Evolutionary conservation across 345 rosid species (phyloP), one percentile per base, ranked within the genome.

Genomic region (Trapa incisa): DNA sequence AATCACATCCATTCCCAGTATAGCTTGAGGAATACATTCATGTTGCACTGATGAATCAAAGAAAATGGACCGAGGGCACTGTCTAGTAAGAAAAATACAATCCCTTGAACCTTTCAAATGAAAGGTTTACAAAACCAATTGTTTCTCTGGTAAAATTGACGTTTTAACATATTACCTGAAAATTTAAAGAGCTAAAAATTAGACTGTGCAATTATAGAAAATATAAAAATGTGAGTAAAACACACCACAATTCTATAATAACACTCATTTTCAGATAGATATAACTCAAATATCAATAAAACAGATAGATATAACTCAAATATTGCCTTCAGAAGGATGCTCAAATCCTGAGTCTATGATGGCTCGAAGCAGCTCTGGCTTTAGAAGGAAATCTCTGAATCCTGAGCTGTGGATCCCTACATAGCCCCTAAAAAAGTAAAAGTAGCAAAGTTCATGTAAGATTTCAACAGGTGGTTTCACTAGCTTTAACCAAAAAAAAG

Each of bases 341-440:
- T 94, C 97, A 83, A 94, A 94, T 50, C 99, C 97, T 0, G 99
- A 94, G 79, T 94, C 99, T 42, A 90, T 96, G 58, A 94, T 94
- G 3, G 99, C 91, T 32, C 97, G 82, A 62, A 94, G 97, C 72
- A 94, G 97, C 86, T 94, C 97, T 47, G 99, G 99, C 78, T 94
- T 94, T 78, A 94, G 76, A 54, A 94, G 96, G 80, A 94, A 94
- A 86, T 94, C 99, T 80, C 97, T 94, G 86, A 94, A 94, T 77
- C 99, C 97, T 5, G 99, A 94, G 77, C 97, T 91, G 96, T 94
- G 97, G 62, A 94, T 94, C 42, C 99, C 96, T 47, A 94, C 97
- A 73, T 91, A 94, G 5, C 99, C 95, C 85, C 99, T 94, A 73
- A 47, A 47, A 14, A 37, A 3, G 37, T 32, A 15, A 32, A 72